Evolutionary conservation across 2,329 filamentous ascomycete species (phyloP).

Genomic region (Clonostachys sp.): DNA sequence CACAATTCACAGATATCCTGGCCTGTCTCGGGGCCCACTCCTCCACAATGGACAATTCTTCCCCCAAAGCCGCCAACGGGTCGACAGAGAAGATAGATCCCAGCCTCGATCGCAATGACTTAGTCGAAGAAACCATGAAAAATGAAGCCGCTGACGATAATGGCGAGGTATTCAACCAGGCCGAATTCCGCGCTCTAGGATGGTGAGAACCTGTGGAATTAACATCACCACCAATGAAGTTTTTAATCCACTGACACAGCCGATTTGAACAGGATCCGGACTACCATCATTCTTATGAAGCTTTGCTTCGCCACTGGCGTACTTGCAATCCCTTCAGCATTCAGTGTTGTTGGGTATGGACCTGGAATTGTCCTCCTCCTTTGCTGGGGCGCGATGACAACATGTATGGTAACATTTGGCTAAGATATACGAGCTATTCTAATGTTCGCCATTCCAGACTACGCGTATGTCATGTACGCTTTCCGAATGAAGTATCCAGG

Average conservation of each 20-base stretch:
- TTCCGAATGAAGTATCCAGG: slow-evolving; percentile 14
- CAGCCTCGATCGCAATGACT: too few species aligned
- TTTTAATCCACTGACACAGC: not conserved
- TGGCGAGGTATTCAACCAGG: slow-evolving; percentile 10
- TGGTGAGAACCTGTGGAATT: slow-evolving; percentile 5
- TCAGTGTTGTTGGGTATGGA: slow-evolving; percentile 12
- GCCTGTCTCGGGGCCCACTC: too few species aligned
- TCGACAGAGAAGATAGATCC: too few species aligned
- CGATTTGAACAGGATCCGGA: slow-evolving; percentile 6
- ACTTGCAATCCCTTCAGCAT: slow-evolving; percentile 14
- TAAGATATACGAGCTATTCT: not conserved
- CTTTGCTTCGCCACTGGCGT: slow-evolving; percentile 17
- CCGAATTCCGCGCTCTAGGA: slow-evolving; percentile 12
- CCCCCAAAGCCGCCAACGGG: too few species aligned
- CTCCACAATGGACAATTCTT: too few species aligned
- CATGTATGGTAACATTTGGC: slow-evolving; percentile 5
- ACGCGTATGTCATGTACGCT: slow-evolving; percentile 16
- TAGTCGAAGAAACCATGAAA: not conserved
- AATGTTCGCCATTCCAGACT: slow-evolving; percentile 6
- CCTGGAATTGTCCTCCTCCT: slow-evolving; percentile 10
- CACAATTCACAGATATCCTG: too few species aligned
- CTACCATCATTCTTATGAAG: slow-evolving; percentile 13
- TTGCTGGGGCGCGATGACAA: slow-evolving; percentile 12
- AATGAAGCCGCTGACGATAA: slow-evolving; percentile 5
- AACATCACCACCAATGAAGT: not conserved